Percentiles rank a stretch among this genome's conserved stretches.
Conservation (phyloP, 441 rosid species). For the Adansonia madagascariensis region DNA sequence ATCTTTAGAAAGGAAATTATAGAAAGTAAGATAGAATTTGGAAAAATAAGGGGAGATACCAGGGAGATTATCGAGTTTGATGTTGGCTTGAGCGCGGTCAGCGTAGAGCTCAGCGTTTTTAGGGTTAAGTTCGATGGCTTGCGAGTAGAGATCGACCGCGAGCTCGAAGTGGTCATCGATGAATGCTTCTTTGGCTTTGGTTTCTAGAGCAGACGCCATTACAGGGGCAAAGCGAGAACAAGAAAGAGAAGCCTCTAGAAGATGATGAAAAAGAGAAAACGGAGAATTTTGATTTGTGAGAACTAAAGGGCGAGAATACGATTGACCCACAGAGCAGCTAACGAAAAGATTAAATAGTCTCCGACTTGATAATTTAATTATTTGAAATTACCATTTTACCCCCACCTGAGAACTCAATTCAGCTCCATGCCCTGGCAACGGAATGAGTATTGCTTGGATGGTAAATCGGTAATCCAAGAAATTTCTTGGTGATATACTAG, state of each 20-base stretch:
- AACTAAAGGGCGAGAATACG: not conserved
- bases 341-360: not conserved
- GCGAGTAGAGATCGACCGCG: slow-evolving; percentile 72
- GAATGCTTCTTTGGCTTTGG: slow-evolving; percentile 79
- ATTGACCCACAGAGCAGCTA: slow-evolving; percentile 21
- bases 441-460: not conserved
- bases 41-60: slow-evolving; percentile 42
- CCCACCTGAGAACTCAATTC: not conserved
- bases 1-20: not conserved
- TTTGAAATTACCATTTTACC: not conserved
- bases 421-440: not conserved
- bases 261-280: not conserved
- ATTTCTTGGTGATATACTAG: not conserved
- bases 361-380: not conserved
- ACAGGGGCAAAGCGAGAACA: slow-evolving; percentile 19
- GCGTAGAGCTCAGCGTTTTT: slow-evolving; percentile 69
- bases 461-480: not conserved
- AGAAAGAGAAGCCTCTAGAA: slow-evolving; percentile 23
- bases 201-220: slow-evolving; percentile 79
- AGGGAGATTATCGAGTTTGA: slow-evolving; percentile 66
- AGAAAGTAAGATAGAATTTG: not conserved
- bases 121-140: slow-evolving; percentile 73
- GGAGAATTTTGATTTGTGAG: not conserved
- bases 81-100: slow-evolving; percentile 91
- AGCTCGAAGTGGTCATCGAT: slow-evolving; percentile 86